Percentiles rank a stretch among this genome's conserved stretches.
These are phyloP conservation scores for Asterochloris sp. DNA, from an alignment of 139 green algal genomes.

Conservation along the genomic window DNA sequence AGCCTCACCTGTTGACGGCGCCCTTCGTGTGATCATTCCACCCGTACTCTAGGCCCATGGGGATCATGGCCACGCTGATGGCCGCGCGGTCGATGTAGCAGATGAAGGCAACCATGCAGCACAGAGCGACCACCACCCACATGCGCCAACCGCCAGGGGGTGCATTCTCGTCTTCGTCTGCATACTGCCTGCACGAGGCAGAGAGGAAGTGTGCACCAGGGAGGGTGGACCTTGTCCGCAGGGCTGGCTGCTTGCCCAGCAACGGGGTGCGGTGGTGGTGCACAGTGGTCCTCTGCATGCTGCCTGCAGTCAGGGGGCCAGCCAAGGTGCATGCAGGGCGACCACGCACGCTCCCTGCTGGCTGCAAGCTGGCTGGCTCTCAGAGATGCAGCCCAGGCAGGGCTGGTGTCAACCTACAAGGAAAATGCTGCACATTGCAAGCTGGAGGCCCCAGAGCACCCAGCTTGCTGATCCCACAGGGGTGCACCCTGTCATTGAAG, in stretches of 20 bases:
- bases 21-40: conserved; percentile 72
- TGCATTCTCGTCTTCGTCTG: background rate
- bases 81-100: conserved; percentile 44
- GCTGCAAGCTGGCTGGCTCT: too few species aligned
- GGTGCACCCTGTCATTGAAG: too few species aligned
- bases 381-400: too few species aligned
- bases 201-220: background rate
- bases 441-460: too few species aligned
- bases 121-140: conserved; percentile 11
- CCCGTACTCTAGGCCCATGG: conserved; percentile 60
- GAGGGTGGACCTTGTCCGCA: background rate
- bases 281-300: background rate
- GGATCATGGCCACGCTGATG: conserved; percentile 71
- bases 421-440: too few species aligned
- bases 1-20: conserved; percentile 35
- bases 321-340: background rate
- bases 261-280: background rate
- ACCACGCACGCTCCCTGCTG: too few species aligned
- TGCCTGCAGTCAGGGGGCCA: background rate
- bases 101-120: conserved; percentile 12
- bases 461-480: too few species aligned
- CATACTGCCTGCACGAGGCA: background rate
- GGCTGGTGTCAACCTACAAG: too few species aligned
- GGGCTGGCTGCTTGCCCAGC: background rate
- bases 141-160: background rate